Base-by-base conservation (phyloP, 2,329 filamentous ascomycete species). In the Colletotrichum magnum region DNA sequence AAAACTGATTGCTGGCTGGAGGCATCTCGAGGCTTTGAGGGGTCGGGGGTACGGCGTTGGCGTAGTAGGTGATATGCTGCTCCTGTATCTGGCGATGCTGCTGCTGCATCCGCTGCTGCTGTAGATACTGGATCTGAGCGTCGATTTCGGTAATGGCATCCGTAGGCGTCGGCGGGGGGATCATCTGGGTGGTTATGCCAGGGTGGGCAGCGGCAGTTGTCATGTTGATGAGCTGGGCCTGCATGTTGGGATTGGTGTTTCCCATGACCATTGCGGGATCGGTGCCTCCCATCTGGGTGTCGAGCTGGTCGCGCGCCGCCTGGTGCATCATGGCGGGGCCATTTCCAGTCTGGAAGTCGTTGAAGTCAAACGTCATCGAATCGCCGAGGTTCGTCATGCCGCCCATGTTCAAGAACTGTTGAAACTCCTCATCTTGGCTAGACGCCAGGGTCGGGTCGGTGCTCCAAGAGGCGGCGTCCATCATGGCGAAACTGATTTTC, bases 21-120 rank as follows among this genome's bases (percentile, higher is more conserved):
- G 92, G 90, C 80, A 95, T 88, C 76, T 95, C 93, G 28, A 94
- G 86, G 77, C 93, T 95, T 77, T 93, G 93, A 0, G 93, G 93
- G 15, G 93, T 96, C 2, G 93, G 93, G 6, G 93, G 93, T 7
- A 94, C 88, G 60, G 92, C 89, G 68, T 80, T 86, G 9, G 82
- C 78, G 74, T 87, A 90, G 75, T 71, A 73, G 15, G 63, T 59
- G 36, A 61, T 62, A 68, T 88, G 85, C 72, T 87, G 85, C 74
- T 91, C 88, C 59, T 88, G 84, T 16, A 88, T 76, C 71, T 88
- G 87, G 62, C 86, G 84, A 73, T 88, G 87, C 75, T 90, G 88
- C 72, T 90, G 86, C 36, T 90, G 86, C 58, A 89, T 79, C 75
- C 87, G 88, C 78, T 91, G 89, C 73, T 90, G 87, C 75, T 91